A percentile compares a stretch with the other conserved stretches of the same genome.
These are phyloP conservation scores for Ochromonadaceae sp. DNA, from an alignment of 352 stramenopile genomes.

Conservation along the genomic window DNA sequence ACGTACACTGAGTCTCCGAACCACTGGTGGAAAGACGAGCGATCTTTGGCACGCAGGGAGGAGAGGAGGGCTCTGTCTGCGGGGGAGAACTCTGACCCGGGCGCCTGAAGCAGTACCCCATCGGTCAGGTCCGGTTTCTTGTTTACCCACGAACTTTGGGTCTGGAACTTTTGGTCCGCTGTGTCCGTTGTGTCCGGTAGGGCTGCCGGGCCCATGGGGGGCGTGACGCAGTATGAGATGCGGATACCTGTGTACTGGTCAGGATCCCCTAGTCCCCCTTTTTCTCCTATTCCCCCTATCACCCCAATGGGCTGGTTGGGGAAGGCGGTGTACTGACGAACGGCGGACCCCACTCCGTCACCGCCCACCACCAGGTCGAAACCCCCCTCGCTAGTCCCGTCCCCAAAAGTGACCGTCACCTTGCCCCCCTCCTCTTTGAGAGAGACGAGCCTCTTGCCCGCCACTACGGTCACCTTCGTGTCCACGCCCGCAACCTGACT, in stretches of 20 bases:
- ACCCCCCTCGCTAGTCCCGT: neutral
- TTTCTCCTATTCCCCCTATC: no score
- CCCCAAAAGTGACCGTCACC: neutral
- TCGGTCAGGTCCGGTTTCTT: no score
- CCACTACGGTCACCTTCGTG: neutral
- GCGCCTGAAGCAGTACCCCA: no score
- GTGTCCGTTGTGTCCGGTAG: neutral
- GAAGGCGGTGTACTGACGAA: neutral
- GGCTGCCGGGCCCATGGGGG: neutral
- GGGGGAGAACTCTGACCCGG: no score
- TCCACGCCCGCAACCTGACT: neutral
- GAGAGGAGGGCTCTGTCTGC: no score
- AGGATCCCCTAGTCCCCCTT: no score
- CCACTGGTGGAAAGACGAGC: neutral
- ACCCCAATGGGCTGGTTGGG: slow-evolving; percentile 1
- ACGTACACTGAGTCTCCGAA: neutral
- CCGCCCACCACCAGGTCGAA: slow-evolving; percentile 14
- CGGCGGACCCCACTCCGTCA: neutral
- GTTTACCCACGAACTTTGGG: neutral
- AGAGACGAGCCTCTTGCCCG: neutral
- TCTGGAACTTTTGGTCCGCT: neutral
- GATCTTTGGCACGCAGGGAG: no score
- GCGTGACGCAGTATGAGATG: neutral
- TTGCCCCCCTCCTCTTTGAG: neutral
- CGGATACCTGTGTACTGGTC: neutral